Evolutionary conservation across 2,329 filamentous ascomycete genomes (phyloP).

Genomic region (Colletotrichum tabaci): DNA sequence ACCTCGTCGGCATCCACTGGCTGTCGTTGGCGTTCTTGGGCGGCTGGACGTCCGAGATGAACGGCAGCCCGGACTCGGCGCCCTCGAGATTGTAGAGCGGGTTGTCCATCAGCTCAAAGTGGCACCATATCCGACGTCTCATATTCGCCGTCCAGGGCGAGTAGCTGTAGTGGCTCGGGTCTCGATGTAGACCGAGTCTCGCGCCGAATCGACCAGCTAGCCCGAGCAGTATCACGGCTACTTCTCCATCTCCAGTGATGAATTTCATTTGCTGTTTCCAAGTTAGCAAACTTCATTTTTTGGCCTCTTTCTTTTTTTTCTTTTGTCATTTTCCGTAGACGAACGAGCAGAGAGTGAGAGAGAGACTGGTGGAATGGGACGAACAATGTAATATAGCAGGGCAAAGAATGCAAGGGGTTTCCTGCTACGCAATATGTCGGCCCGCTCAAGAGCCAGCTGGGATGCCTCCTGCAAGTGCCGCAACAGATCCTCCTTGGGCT

Average conservation of each 20-base stretch:
- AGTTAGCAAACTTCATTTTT: background rate
- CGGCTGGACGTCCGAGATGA: slow-evolving; percentile 35
- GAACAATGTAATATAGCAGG: slow-evolving; percentile 36
- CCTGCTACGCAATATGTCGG: slow-evolving; percentile 34
- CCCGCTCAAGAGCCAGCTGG: slow-evolving; percentile 31
- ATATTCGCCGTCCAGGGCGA: slow-evolving; percentile 33
- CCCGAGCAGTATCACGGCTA: slow-evolving; percentile 28
- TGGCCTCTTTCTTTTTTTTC: too few species aligned
- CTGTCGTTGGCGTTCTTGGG: slow-evolving; percentile 42
- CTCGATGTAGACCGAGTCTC: slow-evolving; percentile 33
- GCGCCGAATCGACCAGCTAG: slow-evolving; percentile 37
- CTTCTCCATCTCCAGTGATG: slow-evolving; percentile 32
- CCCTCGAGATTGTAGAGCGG: slow-evolving; percentile 42
- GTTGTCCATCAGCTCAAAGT: slow-evolving; percentile 43
- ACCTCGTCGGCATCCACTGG: slow-evolving; percentile 42
- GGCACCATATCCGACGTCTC: slow-evolving; percentile 30
- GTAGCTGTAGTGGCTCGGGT: slow-evolving; percentile 39
- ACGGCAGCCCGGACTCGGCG: slow-evolving; percentile 40
- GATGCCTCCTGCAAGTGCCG: slow-evolving; percentile 33
- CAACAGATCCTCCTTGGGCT: slow-evolving; percentile 24
- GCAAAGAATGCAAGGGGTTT: slow-evolving; percentile 30
- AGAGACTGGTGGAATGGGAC: background rate
- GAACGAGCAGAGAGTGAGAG: background rate
- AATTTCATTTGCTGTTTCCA: slow-evolving; percentile 34
- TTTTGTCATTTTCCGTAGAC: too few species aligned